Conservation (phyloP, 805 yeast species). For the Geotrichum ghanense region DNA sequence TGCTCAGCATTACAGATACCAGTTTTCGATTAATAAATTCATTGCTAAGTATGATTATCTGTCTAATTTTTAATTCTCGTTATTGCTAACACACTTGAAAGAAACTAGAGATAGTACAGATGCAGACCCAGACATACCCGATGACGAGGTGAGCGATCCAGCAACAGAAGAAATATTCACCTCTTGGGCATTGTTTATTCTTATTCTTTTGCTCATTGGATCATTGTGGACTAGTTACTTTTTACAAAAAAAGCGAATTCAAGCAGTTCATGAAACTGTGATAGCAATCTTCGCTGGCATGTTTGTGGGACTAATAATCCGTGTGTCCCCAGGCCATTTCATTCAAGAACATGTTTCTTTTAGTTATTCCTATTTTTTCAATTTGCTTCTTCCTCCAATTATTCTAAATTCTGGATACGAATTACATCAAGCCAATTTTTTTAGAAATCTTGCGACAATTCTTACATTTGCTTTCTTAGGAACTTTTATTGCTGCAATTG, state of each 20-base stretch:
- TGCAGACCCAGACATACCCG: constrained; percentile 27
- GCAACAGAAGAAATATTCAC: constrained; percentile 90
- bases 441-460: constrained; percentile 82
- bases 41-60: too few species aligned
- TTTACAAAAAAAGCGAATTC: constrained; percentile 79
- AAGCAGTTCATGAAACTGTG: constrained; percentile 96
- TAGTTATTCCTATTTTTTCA: constrained; percentile 89
- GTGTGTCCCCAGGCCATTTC: constrained; percentile 91
- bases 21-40: too few species aligned
- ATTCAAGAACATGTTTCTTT: constrained; percentile 95
- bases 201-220: constrained; percentile 65
- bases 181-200: constrained; percentile 92
- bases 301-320: constrained; percentile 85
- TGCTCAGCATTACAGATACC: too few species aligned
- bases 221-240: constrained; percentile 95
- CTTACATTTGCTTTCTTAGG: constrained; percentile 95
- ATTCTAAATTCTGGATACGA: constrained; percentile 97
- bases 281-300: constrained; percentile 92
- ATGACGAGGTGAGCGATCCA: constrained; percentile 60
- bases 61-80: too few species aligned
- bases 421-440: constrained; percentile 89
- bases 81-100: too few species aligned
- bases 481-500: constrained; percentile 83
- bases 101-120: constrained; percentile 27
- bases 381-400: constrained; percentile 88